These are phyloP conservation scores for Epichloe typhina DNA, from an alignment of 2,329 filamentous ascomycete genomes.

Conservation along the genomic window DNA sequence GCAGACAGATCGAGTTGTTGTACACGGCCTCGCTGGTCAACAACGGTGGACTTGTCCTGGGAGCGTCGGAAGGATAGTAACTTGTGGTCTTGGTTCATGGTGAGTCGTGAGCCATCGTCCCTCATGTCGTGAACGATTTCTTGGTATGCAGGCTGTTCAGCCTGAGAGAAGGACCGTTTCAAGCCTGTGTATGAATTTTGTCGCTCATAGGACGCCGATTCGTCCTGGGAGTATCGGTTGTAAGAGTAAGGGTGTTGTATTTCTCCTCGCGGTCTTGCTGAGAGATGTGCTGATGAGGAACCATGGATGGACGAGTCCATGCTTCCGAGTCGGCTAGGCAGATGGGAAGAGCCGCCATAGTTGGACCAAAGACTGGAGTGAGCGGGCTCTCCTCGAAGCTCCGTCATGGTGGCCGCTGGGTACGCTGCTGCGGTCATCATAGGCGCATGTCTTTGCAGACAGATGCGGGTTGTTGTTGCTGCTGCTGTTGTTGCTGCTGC, in stretches of 20 bases:
- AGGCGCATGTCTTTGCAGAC: conserved; percentile 30
- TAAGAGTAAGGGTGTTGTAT: conserved; percentile 42
- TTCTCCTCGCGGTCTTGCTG: conserved; percentile 34
- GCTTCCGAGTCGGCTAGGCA: conserved; percentile 37
- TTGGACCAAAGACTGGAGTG: conserved; percentile 45
- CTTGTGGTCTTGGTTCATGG: conserved; percentile 48
- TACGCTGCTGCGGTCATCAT: conserved; percentile 50
- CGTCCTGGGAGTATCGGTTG: conserved; percentile 40
- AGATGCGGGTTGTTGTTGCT: neutral
- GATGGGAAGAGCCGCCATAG: conserved; percentile 41
- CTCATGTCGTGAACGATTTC: conserved; percentile 49
- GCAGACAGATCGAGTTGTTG: conserved; percentile 52
- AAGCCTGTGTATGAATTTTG: conserved; percentile 39
- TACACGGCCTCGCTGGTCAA: conserved; percentile 45
- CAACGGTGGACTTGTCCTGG: conserved; percentile 46
- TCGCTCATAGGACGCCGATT: conserved; percentile 40
- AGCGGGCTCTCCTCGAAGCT: conserved; percentile 45
- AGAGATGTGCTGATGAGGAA: conserved; percentile 24
- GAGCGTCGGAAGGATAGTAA: conserved; percentile 43
- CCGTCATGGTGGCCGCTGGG: conserved; percentile 46
- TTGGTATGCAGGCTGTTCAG: conserved; percentile 41
- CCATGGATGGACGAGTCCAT: conserved; percentile 37
- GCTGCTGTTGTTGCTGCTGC: neutral
- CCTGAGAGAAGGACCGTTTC: conserved; percentile 44
- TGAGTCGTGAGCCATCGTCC: conserved; percentile 43